A percentile compares a stretch with the other conserved stretches of the same genome.
Evolutionary conservation across 2,329 filamentous ascomycete genomes (phyloP).

Genomic region (Cytospora leucostoma): DNA sequence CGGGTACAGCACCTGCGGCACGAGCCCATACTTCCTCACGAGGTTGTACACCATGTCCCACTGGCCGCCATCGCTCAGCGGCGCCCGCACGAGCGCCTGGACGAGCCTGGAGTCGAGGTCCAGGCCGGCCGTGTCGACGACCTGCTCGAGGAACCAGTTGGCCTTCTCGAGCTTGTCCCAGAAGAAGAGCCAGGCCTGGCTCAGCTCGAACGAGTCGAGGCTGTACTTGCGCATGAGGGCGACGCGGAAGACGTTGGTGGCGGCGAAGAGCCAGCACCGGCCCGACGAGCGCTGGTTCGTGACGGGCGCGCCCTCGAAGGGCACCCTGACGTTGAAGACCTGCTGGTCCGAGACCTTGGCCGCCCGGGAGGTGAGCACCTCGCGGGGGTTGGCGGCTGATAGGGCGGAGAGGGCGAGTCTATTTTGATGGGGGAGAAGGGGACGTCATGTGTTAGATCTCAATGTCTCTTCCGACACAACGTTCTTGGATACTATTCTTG

Average conservation of each 20-base stretch:
- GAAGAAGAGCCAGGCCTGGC: constrained; percentile 85
- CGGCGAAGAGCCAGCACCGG: constrained; percentile 89
- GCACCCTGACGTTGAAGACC: constrained; percentile 80
- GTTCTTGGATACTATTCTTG: too few species aligned
- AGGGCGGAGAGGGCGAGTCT: constrained; percentile 77
- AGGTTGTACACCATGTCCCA: constrained; percentile 93
- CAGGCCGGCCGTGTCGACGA: constrained; percentile 71
- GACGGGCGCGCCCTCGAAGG: constrained; percentile 77
- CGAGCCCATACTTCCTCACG: constrained; percentile 84
- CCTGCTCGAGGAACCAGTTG: constrained; percentile 85
- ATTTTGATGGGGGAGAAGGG: neutral
- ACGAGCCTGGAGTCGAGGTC: constrained; percentile 73
- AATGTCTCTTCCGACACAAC: too few species aligned
- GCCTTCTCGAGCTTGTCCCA: constrained; percentile 93
- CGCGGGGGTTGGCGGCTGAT: constrained; percentile 64
- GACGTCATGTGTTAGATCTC: neutral
- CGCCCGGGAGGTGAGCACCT: constrained; percentile 65
- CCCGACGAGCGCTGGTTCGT: constrained; percentile 83
- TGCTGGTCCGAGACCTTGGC: constrained; percentile 71
- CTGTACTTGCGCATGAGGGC: constrained; percentile 82
- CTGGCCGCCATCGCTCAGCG: constrained; percentile 80
- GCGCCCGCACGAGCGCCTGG: constrained; percentile 65
- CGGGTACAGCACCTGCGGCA: constrained; percentile 78
- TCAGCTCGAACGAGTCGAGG: constrained; percentile 79
- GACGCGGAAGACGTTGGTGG: constrained; percentile 90